Base-by-base conservation (phyloP, 2,329 filamentous ascomycete genomes). In the Aspergillus clavatus region DNA sequence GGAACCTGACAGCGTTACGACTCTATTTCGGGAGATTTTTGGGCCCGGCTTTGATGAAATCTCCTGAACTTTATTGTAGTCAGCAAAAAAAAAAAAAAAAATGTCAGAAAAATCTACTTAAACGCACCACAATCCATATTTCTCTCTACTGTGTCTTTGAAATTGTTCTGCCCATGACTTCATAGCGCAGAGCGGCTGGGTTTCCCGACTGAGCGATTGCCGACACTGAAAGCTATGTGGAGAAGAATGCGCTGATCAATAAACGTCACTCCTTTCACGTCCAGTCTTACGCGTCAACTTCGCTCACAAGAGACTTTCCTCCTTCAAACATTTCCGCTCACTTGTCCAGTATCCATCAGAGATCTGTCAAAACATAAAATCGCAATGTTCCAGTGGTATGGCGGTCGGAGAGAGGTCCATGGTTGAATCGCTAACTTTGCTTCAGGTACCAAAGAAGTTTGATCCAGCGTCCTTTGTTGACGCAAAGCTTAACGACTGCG, bases 21-120 rank as follows among this genome's bases (percentile, higher is more conserved):
- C 55, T 19, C 22, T 60, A 4, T 55, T 61, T n/a, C 48, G 55
- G n/a, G 58, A 62, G 21, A 56, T 57, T n/a, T 55, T 61, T 27
- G 56, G 58, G 2, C 58, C 57, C 1, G 48, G 56, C 1, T 56
- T 60, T 44, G 54, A 50, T 0, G 48, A 50, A 5, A 47, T 54
- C 1, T 56, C 48, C 24, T 58, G 21, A 43, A 5, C 53, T n/a
- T n/a, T n/a, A n/a, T n/a, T n/a, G n/a, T n/a, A n/a, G n/a, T n/a
- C n/a, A n/a, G n/a, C n/a, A n/a, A n/a, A n/a, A n/a, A n/a, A n/a
- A n/a, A n/a, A n/a, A n/a, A n/a, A n/a, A n/a, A n/a, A n/a, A n/a
- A n/a, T n/a, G n/a, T n/a, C n/a, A n/a, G n/a, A n/a, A n/a, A n/a
- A n/a, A n/a, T n/a, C n/a, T n/a, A n/a, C n/a, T n/a, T n/a, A n/a